These are phyloP conservation scores for Nowakowskiella sp. DNA, from an alignment of 192 early-diverging fungal genomes.

Conservation along the genomic window DNA sequence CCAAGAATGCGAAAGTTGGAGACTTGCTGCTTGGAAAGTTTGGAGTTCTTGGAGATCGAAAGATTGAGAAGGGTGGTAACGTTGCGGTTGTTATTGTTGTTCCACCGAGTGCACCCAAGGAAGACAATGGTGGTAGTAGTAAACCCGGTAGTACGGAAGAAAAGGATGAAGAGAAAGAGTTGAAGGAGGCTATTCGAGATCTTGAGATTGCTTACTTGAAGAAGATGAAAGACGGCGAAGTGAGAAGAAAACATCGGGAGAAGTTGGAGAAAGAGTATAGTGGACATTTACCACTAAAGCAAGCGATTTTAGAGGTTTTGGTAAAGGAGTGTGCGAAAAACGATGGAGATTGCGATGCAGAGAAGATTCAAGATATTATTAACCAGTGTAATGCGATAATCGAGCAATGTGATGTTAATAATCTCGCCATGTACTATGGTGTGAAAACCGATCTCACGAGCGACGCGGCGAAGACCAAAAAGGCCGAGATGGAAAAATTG, in stretches of 20 bases:
- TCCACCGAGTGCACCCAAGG: slow-evolving; percentile 37
- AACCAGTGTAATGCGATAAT: too few species aligned
- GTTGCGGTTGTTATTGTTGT: slow-evolving; percentile 18
- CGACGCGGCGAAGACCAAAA: slow-evolving; percentile 33
- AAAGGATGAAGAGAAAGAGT: slow-evolving; percentile 19
- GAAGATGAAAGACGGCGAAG: slow-evolving; percentile 59
- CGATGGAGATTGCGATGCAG: slow-evolving; percentile 32
- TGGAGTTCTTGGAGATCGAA: slow-evolving; percentile 33
- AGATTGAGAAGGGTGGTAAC: slow-evolving; percentile 22
- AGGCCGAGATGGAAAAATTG: slow-evolving; percentile 67
- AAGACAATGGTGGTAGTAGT: slow-evolving; percentile 10
- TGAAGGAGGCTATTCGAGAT: slow-evolving; percentile 69
- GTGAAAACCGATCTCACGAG: slow-evolving; percentile 42
- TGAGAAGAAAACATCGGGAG: slow-evolving; percentile 43
- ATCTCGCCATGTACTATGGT: slow-evolving; percentile 61
- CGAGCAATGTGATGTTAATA: slow-evolving; percentile 48
- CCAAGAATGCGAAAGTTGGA: slow-evolving; percentile 66
- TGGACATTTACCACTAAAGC: slow-evolving; percentile 45
- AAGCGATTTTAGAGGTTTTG: slow-evolving; percentile 46
- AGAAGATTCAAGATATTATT: slow-evolving; percentile 49
- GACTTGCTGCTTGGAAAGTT: slow-evolving; percentile 73
- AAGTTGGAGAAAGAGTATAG: slow-evolving; percentile 58
- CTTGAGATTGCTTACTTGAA: slow-evolving; percentile 71
- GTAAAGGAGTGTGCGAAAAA: slow-evolving; percentile 38
- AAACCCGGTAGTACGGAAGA: slow-evolving; percentile 11